Evolutionary conservation across 2,329 filamentous ascomycete species (phyloP), one percentile per base, ranked within the genome.

Genomic region (Coleophoma crateriformis): DNA sequence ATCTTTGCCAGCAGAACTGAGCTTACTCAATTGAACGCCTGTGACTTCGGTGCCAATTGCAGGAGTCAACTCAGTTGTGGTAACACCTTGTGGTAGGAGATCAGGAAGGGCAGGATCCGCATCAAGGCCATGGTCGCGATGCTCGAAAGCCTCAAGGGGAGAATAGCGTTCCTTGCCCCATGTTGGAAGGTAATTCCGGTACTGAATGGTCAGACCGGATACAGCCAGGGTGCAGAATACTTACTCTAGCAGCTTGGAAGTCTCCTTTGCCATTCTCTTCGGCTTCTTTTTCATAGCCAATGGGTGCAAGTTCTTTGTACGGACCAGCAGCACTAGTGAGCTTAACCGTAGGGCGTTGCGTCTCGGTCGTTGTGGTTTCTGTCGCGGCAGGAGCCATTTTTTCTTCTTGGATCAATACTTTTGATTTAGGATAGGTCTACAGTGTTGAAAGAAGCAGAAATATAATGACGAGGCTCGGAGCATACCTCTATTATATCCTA

Each of bases 101-200:
- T 90, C 86, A 0, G 81, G 77, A 60, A 85, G 90, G 1, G 73
- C 69, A 1, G 79, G 71, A 62, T 91, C 85, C 43, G 88, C 87
- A 58, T 90, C 84, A 59, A 84, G 84, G 58, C 87, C 88, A 59
- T 87, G 87, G 49, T 92, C 87, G 54, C 81, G 78, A 64, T 90
- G 85, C 62, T 85, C 76, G 59, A 90, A 91, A 1, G 77, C 79
- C 54, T 84, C 70, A 7, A 88, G 74, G 7, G 87, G 84, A 49
- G 80, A 75, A 59, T 84, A 87, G 55, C 74, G 75, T 54, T 81
- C 74, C 60, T 86, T 77, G 7, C 56, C 59, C 85, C 85, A 89
- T 2, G 80, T 82, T 2, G 86, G 85, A 8, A 90, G 77, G 64
- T 91, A 91, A 61, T 89, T 74, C 4, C 82, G 82, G 57, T 88